Evolutionary conservation across 176 grass and related monocot species (phyloP).

Genomic region (Triticum aestivum): IWGSC_CS_RefSeq_v2.1 NC_057803.1:753106538-753107037

Average conservation of each 20-base stretch:
- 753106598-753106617: slow-evolving; percentile 4
- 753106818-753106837: slow-evolving; percentile 96
- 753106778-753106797: slow-evolving; percentile 30
- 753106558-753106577: slow-evolving; percentile 95
- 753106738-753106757: slow-evolving; percentile 18
- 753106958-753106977: slow-evolving; percentile 89
- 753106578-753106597: slow-evolving; percentile 71
- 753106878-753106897: slow-evolving; percentile 60
- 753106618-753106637: not conserved
- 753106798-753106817: slow-evolving; percentile 92
- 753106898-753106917: slow-evolving; percentile 88
- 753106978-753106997: not conserved
- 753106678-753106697: slow-evolving; percentile 93
- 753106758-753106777: not conserved
- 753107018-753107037: not conserved
- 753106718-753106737: slow-evolving; percentile 80
- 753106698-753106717: slow-evolving; percentile 88
- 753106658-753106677: slow-evolving; percentile 65
- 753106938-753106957: slow-evolving; percentile 87
- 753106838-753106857: slow-evolving; percentile 90
- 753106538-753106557: slow-evolving; percentile 94
- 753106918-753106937: slow-evolving; percentile 81
- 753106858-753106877: slow-evolving; percentile 74
- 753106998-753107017: slow-evolving; percentile 2
- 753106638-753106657: slow-evolving; percentile 12